A percentile compares a stretch with the other conserved stretches of the same genome.
These are phyloP conservation scores for Haplographium delicatum DNA, from an alignment of 495 filamentous ascomycete genomes.

Conservation along the genomic window DNA sequence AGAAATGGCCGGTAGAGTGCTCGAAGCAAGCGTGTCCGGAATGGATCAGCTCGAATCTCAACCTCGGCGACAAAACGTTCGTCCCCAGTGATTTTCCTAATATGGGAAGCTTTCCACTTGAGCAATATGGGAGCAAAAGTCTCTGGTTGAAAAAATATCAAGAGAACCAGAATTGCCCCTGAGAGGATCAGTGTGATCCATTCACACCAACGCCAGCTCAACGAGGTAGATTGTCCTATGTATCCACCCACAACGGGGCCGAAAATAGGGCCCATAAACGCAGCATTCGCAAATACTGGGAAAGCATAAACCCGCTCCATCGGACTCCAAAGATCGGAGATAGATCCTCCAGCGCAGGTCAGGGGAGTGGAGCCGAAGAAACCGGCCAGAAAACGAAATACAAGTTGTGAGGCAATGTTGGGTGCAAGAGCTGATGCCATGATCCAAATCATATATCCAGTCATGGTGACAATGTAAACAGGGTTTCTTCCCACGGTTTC, in stretches of 20 bases:
- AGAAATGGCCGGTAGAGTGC: constrained; percentile 63
- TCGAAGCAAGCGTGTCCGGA: constrained; percentile 54
- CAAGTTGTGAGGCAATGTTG: constrained; percentile 60
- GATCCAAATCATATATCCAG: constrained; percentile 64
- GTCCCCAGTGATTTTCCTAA: constrained; percentile 62
- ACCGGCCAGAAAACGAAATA: constrained; percentile 71
- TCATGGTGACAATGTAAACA: constrained; percentile 64
- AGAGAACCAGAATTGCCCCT: constrained; percentile 44
- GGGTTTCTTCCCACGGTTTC: constrained; percentile 60
- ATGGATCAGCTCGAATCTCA: constrained; percentile 54
- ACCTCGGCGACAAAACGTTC: constrained; percentile 62
- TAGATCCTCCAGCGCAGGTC: constrained; percentile 73
- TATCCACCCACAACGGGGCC: constrained; percentile 55
- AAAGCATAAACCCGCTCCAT: constrained; percentile 63
- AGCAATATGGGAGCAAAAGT: constrained; percentile 63
- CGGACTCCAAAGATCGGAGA: constrained; percentile 72
- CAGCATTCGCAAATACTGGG: constrained; percentile 47
- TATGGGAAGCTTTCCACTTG: constrained; percentile 54
- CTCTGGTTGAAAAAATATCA: constrained; percentile 63
- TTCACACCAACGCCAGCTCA: constrained; percentile 73
- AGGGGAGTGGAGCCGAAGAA: constrained; percentile 72
- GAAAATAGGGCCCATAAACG: constrained; percentile 37
- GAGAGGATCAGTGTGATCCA: constrained; percentile 75
- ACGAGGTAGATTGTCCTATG: constrained; percentile 58
- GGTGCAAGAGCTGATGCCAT: constrained; percentile 70